Conservation (phyloP, 2,329 filamentous ascomycete species). For the Metarhizium album region DNA sequence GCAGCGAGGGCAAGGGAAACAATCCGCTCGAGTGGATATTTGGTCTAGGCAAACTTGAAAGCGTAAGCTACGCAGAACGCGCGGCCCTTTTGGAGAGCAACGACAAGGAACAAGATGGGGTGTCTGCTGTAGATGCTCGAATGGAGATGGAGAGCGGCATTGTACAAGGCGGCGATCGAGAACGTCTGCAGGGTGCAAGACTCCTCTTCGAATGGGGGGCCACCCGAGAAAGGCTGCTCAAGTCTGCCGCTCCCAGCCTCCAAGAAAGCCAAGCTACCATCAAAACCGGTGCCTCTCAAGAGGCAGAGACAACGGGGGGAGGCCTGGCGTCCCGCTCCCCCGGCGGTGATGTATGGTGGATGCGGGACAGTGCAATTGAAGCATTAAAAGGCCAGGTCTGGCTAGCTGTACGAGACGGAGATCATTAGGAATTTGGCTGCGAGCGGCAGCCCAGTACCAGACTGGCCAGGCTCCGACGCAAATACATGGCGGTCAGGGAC, state of each 20-base stretch:
- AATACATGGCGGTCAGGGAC: neutral
- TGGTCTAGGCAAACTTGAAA: conserved; percentile 41
- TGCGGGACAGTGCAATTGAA: conserved; percentile 44
- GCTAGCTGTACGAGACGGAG: conserved; percentile 32
- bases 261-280: conserved; percentile 26
- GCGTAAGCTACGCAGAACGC: conserved; percentile 55
- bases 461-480: neutral
- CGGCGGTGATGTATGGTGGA: conserved; percentile 37
- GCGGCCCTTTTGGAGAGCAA: conserved; percentile 46
- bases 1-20: conserved; percentile 25
- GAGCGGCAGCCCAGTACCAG: neutral
- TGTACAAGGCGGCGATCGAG: conserved; percentile 27
- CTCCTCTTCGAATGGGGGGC: conserved; percentile 48
- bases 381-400: conserved; percentile 44
- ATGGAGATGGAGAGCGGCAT: conserved; percentile 50
- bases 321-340: conserved; percentile 11
- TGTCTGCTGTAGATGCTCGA: conserved; percentile 56
- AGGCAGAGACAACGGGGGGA: conserved; percentile 12
- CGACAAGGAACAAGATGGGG: conserved; percentile 35
- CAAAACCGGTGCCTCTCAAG: conserved; percentile 15
- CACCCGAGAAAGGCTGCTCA: conserved; percentile 26
- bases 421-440: conserved; percentile 12
- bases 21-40: conserved; percentile 67
- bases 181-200: conserved; percentile 36
- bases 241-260: conserved; percentile 9